Evolutionary conservation across 371 early-diverging fungal species (phyloP), one percentile per base, ranked within the genome.

Genomic region (Basidiobolus meristosporus): DNA sequence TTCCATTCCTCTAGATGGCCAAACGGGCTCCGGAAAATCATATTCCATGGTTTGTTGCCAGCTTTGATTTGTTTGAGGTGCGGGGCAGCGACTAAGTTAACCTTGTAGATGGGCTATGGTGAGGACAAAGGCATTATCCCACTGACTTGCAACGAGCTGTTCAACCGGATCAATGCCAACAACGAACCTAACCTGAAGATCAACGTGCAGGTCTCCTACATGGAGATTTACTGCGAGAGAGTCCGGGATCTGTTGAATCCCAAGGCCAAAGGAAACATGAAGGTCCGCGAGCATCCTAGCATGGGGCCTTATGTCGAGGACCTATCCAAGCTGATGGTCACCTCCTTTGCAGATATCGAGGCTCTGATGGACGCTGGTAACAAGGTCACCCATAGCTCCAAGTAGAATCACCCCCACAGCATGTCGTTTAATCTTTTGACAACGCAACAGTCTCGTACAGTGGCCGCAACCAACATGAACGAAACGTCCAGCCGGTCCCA

Each of bases 401-500:
- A 20, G n/a, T n/a, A n/a, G n/a, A n/a, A 21, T 23, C 3, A 7
- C n/a, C 3, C 7, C 41, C 3, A 14, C n/a, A 18, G 17, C 17
- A 14, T 21, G 9, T 7, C 12, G 6, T 17, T 7, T 37, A 34
- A 17, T 16, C 19, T 26, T 29, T 31, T 17, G 20, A n/a, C 12
- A 2, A 36, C 7, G 29, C 7, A 40, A 16, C 49, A 73, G 73
- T 73, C 75, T 28, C 76, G 77, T 56, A 92, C 89, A 4, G 88
- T 91, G 7, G 95, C 91, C 2, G 73, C 86, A 2, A 98, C 97
- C 28, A 82, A 86, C 49, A 96, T 96, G 97, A 97, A 97, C 57
- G 88, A 76, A 46, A 76, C 77, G 0, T 89, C 90, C 14, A 82
- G 84, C 43, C 71, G 98, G 38, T 84, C 86, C 4, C 98, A 98